phyloP scores from a whole-genome alignment of 495 filamentous ascomycete genomes.

The Umbilicaria muhlenbergii region DNA sequence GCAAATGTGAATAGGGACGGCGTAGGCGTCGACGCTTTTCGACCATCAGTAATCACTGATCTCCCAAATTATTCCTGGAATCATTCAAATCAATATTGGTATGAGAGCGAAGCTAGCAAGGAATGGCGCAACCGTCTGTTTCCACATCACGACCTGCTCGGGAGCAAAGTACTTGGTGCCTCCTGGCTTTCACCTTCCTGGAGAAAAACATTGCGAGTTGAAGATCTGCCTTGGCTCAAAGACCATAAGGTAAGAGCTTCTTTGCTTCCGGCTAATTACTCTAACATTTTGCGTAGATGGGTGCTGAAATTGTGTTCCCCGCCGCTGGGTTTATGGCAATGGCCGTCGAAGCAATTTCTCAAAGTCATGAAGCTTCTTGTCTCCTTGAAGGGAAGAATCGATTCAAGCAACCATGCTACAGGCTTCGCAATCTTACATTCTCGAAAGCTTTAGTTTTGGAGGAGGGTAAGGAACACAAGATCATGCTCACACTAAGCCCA shows the following conservation, averaged over 20 bases:
- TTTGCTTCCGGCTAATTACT: background rate
- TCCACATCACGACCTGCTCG: slow-evolving; percentile 29
- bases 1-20: slow-evolving; percentile 1
- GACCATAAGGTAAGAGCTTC: slow-evolving; percentile 19
- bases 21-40: background rate
- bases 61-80: slow-evolving; percentile 18
- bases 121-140: slow-evolving; percentile 29
- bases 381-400: slow-evolving; percentile 8
- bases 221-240: slow-evolving; percentile 28
- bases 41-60: slow-evolving; percentile 5
- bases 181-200: slow-evolving; percentile 19
- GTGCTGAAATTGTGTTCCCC: slow-evolving; percentile 26
- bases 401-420: slow-evolving; percentile 14
- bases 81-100: slow-evolving; percentile 23
- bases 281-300: slow-evolving; percentile 10
- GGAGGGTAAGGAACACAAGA: slow-evolving; percentile 1
- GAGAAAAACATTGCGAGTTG: slow-evolving; percentile 22
- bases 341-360: slow-evolving; percentile 28
- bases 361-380: slow-evolving; percentile 3
- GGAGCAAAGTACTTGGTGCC: slow-evolving; percentile 19
- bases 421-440: slow-evolving; percentile 14
- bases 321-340: slow-evolving; percentile 29
- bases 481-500: background rate
- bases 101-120: slow-evolving; percentile 20
- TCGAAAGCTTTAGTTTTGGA: slow-evolving; percentile 6